These are phyloP conservation scores for Penicillium arizonense DNA, from an alignment of 495 filamentous ascomycete species.

Conservation along the genomic window DNA sequence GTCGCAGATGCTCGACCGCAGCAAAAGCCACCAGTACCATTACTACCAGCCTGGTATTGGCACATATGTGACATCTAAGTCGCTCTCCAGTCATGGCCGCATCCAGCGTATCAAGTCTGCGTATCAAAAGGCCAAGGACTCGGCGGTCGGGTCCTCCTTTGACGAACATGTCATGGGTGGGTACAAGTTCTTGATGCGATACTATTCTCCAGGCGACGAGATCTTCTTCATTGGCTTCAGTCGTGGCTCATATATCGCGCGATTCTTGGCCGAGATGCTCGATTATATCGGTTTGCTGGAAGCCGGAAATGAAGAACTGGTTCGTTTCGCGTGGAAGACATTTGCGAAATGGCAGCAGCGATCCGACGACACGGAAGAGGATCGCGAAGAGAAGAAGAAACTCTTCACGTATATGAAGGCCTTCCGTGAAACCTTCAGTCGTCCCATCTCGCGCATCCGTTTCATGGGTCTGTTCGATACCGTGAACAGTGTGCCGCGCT, in stretches of 20 bases:
- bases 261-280: slow-evolving; percentile 85
- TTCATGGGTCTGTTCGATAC: slow-evolving; percentile 51
- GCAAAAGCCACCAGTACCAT: slow-evolving; percentile 45
- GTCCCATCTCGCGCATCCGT: slow-evolving; percentile 68
- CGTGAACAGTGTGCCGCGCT: slow-evolving; percentile 79
- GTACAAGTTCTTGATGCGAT: slow-evolving; percentile 87
- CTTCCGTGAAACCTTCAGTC: slow-evolving; percentile 82
- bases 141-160: slow-evolving; percentile 79
- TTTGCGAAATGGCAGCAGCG: slow-evolving; percentile 83
- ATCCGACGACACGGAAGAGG: slow-evolving; percentile 51
- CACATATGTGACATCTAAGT: slow-evolving; percentile 71
- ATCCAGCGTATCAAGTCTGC: slow-evolving; percentile 68
- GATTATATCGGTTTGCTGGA: slow-evolving; percentile 78
- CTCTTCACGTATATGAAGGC: slow-evolving; percentile 77
- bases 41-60: slow-evolving; percentile 70
- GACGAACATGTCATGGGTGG: slow-evolving; percentile 81
- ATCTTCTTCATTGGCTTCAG: slow-evolving; percentile 85
- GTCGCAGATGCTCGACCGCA: slow-evolving; percentile 53
- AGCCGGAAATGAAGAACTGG: slow-evolving; percentile 86
- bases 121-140: slow-evolving; percentile 81
- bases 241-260: slow-evolving; percentile 82
- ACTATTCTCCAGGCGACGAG: slow-evolving; percentile 76
- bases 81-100: slow-evolving; percentile 62
- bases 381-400: slow-evolving; percentile 58
- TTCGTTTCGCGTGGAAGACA: slow-evolving; percentile 82